These are phyloP conservation scores for Fusarium siculi DNA, from an alignment of 2,329 filamentous ascomycete genomes.

Conservation along the genomic window DNA sequence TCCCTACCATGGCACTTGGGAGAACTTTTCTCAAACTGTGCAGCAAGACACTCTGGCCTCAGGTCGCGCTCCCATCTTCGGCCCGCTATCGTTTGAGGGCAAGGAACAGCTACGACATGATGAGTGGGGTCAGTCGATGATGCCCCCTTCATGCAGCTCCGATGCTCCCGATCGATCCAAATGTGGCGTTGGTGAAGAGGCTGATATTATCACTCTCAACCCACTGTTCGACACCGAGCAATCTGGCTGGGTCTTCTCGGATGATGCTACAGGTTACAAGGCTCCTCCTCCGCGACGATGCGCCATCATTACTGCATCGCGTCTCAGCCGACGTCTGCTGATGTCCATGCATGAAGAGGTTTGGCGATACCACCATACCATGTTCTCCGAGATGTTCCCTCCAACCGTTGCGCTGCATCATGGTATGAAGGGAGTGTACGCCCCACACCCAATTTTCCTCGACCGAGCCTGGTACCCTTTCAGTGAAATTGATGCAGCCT, in stretches of 20 bases:
- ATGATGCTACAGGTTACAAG: conserved; percentile 76
- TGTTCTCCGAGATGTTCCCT: conserved; percentile 86
- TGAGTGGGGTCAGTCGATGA: conserved; percentile 61
- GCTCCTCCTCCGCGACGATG: conserved; percentile 73
- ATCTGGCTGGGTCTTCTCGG: conserved; percentile 78
- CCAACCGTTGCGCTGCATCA: conserved; percentile 77
- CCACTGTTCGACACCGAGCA: conserved; percentile 78
- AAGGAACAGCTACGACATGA: conserved; percentile 61
- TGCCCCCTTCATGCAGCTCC: conserved; percentile 65
- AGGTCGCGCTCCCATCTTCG: conserved; percentile 71
- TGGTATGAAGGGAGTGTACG: conserved; percentile 81
- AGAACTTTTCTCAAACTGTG: conserved; percentile 75
- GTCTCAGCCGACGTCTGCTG: conserved; percentile 73
- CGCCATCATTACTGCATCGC: conserved; percentile 77
- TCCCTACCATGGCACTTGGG: conserved; percentile 74
- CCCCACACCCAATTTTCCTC: conserved; percentile 83
- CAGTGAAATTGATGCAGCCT: conserved; percentile 74
- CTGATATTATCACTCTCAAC: conserved; percentile 81
- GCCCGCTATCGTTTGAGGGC: conserved; percentile 67
- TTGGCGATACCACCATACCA: conserved; percentile 72
- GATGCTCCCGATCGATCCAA: conserved; percentile 58
- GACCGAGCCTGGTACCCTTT: conserved; percentile 79
- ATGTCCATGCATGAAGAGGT: conserved; percentile 81
- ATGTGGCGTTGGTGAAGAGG: conserved; percentile 77
- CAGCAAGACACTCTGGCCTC: conserved; percentile 67